Base-by-base conservation (phyloP, 441 rosid species). In the Populus tomentosa region DNA sequence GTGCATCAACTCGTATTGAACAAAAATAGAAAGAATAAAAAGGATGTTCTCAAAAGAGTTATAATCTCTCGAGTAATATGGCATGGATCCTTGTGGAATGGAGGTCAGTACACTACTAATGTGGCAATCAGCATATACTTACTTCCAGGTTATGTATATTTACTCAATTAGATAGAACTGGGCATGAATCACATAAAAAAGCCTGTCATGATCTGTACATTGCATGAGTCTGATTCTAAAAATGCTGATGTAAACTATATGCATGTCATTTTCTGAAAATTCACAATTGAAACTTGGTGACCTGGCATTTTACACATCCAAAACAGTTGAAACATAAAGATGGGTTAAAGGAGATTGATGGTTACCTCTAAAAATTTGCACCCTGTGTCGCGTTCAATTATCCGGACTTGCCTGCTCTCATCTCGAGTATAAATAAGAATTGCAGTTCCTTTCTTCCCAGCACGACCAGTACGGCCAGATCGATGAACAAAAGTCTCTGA, bases 401-500 rank as follows among this genome's bases (percentile, higher is more conserved):
- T 77, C 84, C 36, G 87, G 64, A 97, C 92, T 78, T 87, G 85
- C 85, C 95, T 91, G 11, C 81, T 67, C 81, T 97, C 94, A 10
- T 94, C 92, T 38, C 78, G 86, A 62, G 92, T 76, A 82, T 97
- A 88, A 78, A 97, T 86, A 20, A 97, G 92, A 70, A 97, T 90
- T 3, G 98, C 91, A 80, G 80, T 91, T 81, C 98, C 98, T 83
- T 92, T 97, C 92, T 95, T 97, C 76, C 99, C 99, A 81, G 99
- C 99, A 88, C 98, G 97, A 30, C 99, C 99, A 73, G 99, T 97
- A 80, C 98, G 90, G 79, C 99, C 99, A 72, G 99, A 91, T 67
- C 99, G 98, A 88, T 97, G 99, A 86, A 97, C 98, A 85, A 97
- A 97, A 67, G 97, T 93, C 90, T 94, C 98, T 2, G 98, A 88